Conservation (phyloP, 176 grass and related monocot species). For the Miscanthus lutarioriparius region DNA sequence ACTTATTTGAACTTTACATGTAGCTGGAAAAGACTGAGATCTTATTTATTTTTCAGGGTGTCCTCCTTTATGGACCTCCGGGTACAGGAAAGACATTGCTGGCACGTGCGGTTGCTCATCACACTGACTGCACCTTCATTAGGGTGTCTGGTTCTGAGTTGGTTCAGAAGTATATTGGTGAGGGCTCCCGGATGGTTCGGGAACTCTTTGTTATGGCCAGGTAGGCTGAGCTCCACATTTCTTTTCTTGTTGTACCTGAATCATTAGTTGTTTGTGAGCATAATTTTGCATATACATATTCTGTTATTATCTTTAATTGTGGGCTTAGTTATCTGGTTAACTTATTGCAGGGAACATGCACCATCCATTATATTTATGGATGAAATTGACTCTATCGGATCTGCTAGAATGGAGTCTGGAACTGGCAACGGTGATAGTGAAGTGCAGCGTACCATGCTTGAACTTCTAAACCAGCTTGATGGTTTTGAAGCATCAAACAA, state of each 20-base stretch:
- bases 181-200: slow-evolving; percentile 95
- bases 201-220: slow-evolving; percentile 99
- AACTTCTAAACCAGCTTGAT: slow-evolving; percentile 99
- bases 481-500: slow-evolving; percentile 99
- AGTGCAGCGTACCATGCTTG: slow-evolving; percentile 99
- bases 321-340: slow-evolving; percentile 30
- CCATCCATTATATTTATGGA: slow-evolving; percentile 99
- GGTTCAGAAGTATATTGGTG: slow-evolving; percentile 99
- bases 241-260: neutral
- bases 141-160: slow-evolving; percentile 98
- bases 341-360: slow-evolving; percentile 78
- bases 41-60: slow-evolving; percentile 63
- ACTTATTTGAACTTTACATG: neutral
- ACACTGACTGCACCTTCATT: slow-evolving; percentile 98
- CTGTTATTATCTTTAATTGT: neutral
- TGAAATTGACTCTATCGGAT: slow-evolving; percentile 97
- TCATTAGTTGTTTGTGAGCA: slow-evolving; percentile 1
- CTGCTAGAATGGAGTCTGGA: slow-evolving; percentile 95
- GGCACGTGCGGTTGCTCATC: slow-evolving; percentile 96
- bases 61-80: slow-evolving; percentile 96
- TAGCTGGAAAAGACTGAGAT: neutral
- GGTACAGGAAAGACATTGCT: slow-evolving; percentile 94
- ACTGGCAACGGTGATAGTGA: slow-evolving; percentile 95
- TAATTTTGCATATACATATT: neutral
- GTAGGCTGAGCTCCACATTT: slow-evolving; percentile 32